phyloP scores from a whole-genome alignment of 2,329 filamentous ascomycete species.

The Alternaria infectoria region DNA sequence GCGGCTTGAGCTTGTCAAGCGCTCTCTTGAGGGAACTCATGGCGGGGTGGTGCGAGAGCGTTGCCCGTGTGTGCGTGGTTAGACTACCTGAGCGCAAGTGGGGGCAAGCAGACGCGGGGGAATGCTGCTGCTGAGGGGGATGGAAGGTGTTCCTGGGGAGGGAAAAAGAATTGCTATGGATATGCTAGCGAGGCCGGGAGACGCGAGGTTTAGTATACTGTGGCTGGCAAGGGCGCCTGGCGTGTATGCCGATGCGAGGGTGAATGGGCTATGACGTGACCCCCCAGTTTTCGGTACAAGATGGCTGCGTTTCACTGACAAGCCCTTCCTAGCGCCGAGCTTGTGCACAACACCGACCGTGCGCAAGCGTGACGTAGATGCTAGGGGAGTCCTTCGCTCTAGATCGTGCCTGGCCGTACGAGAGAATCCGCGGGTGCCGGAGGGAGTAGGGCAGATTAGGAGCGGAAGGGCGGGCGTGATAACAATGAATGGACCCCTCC shows the following conservation, averaged over 20 bases:
- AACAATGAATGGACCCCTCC: neutral
- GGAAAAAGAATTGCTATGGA: neutral
- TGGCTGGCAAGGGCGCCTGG: neutral
- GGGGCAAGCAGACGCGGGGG: conserved; percentile 31
- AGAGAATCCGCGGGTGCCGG: neutral
- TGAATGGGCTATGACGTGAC: conserved; percentile 14
- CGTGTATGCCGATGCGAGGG: neutral
- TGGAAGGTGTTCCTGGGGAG: neutral
- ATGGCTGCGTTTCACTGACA: neutral
- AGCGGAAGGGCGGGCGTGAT: neutral
- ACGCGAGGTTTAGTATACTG: conserved; percentile 5
- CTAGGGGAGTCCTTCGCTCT: neutral
- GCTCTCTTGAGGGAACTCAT: conserved; percentile 55
- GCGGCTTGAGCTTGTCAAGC: conserved; percentile 52
- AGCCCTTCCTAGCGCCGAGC: conserved; percentile 6
- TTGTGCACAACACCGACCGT: conserved; percentile 1
- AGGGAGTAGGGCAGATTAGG: neutral
- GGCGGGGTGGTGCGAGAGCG: conserved; percentile 20
- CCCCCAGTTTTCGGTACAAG: neutral
- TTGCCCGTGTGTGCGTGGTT: conserved; percentile 33
- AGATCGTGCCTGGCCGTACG: neutral
- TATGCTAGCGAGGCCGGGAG: neutral
- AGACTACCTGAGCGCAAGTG: conserved; percentile 36
- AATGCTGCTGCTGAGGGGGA: conserved; percentile 4
- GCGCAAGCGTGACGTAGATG: conserved; percentile 12